Evolutionary conservation across 2,329 filamentous ascomycete species (phyloP).

Genomic region (Pyrenophora tritici-repentis): DNA sequence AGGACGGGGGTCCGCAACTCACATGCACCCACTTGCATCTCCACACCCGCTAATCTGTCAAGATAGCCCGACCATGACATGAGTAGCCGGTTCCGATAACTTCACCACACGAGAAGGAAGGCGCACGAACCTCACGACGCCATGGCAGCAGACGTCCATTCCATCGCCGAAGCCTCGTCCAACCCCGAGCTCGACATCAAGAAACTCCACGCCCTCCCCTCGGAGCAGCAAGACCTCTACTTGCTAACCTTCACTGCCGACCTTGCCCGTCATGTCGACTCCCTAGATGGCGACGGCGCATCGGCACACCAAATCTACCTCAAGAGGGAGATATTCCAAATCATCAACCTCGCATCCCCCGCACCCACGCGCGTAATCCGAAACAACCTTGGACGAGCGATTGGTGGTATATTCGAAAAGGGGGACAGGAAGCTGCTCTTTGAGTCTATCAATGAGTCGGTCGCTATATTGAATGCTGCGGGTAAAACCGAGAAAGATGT

Average conservation of each 20-base stretch:
- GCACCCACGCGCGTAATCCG: constrained; percentile 86
- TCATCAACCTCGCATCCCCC: constrained; percentile 81
- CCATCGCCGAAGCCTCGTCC: constrained; percentile 47
- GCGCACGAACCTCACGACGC: constrained; percentile 14
- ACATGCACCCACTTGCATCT: constrained; percentile 13
- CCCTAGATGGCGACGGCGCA: constrained; percentile 76
- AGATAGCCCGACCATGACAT: constrained; percentile 24
- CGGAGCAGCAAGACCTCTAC: constrained; percentile 95
- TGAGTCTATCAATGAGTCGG: constrained; percentile 89
- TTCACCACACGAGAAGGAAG: constrained; percentile 6
- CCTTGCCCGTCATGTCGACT: constrained; percentile 77
- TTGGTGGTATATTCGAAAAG: constrained; percentile 79
- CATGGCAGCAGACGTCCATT: constrained; percentile 38
- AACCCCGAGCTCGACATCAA: constrained; percentile 84
- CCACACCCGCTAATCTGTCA: constrained; percentile 26
- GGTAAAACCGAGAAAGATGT: constrained; percentile 77
- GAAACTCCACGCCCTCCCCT: constrained; percentile 85
- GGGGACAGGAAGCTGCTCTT: constrained; percentile 92
- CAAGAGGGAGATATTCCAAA: constrained; percentile 92
- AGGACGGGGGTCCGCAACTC: constrained; percentile 35
- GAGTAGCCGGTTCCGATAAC: constrained; percentile 16
- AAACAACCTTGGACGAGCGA: constrained; percentile 83
- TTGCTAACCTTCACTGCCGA: constrained; percentile 86
- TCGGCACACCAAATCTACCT: constrained; percentile 88
- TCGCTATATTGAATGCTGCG: constrained; percentile 70